Percentiles rank a stretch among this genome's conserved stretches.
Evolutionary conservation across 2,329 filamentous ascomycete species (phyloP).

Genomic region (Scedosporium minutisporum): DNA sequence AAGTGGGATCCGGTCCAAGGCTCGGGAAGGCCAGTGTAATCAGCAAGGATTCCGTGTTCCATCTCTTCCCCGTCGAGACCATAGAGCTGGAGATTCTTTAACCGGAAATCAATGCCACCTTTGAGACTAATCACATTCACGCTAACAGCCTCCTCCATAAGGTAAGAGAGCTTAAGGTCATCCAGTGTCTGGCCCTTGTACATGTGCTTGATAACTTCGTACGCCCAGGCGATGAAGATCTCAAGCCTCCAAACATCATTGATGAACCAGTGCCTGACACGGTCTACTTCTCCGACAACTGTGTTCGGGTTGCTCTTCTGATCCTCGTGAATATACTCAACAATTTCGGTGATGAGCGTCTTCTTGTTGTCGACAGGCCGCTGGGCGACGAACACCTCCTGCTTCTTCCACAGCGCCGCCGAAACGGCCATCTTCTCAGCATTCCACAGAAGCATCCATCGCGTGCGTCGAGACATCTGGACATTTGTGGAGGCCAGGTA

Average conservation of each 20-base stretch:
- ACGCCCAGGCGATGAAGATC: constrained; percentile 69
- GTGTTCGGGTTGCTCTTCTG: constrained; percentile 60
- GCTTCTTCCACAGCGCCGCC: constrained; percentile 67
- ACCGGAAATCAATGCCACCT: constrained; percentile 60
- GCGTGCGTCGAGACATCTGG: constrained; percentile 54
- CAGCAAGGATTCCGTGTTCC: constrained; percentile 51
- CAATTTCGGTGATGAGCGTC: constrained; percentile 63
- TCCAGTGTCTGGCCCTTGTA: constrained; percentile 53
- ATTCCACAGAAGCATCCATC: constrained; percentile 77
- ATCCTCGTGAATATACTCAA: constrained; percentile 66
- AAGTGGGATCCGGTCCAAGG: constrained; percentile 75
- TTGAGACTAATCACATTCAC: constrained; percentile 50
- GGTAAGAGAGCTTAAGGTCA: constrained; percentile 40
- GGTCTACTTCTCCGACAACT: constrained; percentile 62
- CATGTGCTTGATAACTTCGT: constrained; percentile 63
- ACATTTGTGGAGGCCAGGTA: constrained; percentile 60
- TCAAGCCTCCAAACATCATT: constrained; percentile 65
- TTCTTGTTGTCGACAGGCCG: constrained; percentile 52
- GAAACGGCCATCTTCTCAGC: constrained; percentile 86
- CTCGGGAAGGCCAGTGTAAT: constrained; percentile 61
- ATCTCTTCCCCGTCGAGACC: constrained; percentile 61
- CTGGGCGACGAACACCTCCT: constrained; percentile 58
- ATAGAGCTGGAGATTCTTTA: constrained; percentile 59
- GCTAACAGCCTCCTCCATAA: constrained; percentile 58
- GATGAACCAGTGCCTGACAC: constrained; percentile 79